These are phyloP conservation scores for Pichia sp. DNA, from an alignment of 1,139 yeast genomes.

Conservation along the genomic window DNA sequence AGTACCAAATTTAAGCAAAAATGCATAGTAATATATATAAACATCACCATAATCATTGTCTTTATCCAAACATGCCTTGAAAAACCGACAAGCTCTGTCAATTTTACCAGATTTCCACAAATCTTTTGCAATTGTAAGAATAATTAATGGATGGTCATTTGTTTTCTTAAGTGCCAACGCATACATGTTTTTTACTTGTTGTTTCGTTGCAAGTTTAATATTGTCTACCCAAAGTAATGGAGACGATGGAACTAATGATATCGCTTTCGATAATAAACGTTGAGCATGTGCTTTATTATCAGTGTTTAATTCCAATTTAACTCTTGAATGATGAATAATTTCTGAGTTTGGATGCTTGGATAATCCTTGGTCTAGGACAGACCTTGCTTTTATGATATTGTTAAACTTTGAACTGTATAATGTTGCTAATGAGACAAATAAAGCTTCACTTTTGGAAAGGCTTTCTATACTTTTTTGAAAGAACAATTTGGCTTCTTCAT, in stretches of 20 bases:
- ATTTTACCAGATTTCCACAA: constrained; percentile 66
- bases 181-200: constrained; percentile 58
- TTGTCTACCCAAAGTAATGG: constrained; percentile 57
- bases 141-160: constrained; percentile 51
- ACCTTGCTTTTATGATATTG: constrained; percentile 56
- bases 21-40: constrained; percentile 66
- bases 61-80: constrained; percentile 58
- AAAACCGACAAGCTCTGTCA: constrained; percentile 66
- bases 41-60: constrained; percentile 63
- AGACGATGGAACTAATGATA: constrained; percentile 54
- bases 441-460: constrained; percentile 37
- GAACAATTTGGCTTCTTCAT: constrained; percentile 41
- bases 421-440: constrained; percentile 56
- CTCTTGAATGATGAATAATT: constrained; percentile 50
- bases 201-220: constrained; percentile 42
- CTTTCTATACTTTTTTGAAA: constrained; percentile 44
- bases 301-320: constrained; percentile 48
- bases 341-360: constrained; percentile 46
- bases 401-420: constrained; percentile 41
- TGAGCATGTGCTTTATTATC: constrained; percentile 50
- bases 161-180: constrained; percentile 70
- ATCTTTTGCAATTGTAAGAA: constrained; percentile 59
- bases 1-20: constrained; percentile 30
- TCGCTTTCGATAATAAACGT: constrained; percentile 51
- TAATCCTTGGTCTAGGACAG: constrained; percentile 65